Evolutionary conservation across 805 yeast species (phyloP).

Genomic region (Pichia paraexigua): DNA sequence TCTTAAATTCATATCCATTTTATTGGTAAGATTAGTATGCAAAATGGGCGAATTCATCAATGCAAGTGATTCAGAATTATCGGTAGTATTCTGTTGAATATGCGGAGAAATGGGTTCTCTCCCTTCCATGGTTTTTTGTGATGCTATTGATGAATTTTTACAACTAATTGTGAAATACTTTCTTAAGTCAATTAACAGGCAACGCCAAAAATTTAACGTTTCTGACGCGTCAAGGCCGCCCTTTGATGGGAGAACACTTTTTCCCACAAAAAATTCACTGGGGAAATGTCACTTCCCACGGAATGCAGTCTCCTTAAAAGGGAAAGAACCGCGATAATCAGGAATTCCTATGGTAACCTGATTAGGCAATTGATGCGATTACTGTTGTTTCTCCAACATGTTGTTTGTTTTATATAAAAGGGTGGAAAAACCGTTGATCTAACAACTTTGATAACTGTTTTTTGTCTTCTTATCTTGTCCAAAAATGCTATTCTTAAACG

Average conservation of each 20-base stretch:
- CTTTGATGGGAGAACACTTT: neutral
- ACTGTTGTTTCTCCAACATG: neutral
- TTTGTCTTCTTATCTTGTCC: too few relatives aligned
- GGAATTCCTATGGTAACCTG: neutral
- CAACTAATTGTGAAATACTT: too few relatives aligned
- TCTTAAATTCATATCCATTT: neutral
- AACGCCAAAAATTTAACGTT: neutral
- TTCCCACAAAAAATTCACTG: neutral
- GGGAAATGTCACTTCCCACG: neutral
- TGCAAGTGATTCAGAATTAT: neutral
- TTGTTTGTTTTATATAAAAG: neutral
- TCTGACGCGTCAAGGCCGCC: neutral
- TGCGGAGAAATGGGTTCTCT: neutral
- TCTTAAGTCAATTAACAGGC: too few relatives aligned
- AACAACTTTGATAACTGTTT: too few relatives aligned
- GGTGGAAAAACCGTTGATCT: too few relatives aligned
- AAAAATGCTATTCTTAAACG: neutral
- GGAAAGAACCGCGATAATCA: neutral
- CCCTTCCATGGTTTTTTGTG: neutral
- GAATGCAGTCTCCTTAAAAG: neutral
- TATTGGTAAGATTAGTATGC: neutral
- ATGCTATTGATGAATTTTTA: too few relatives aligned
- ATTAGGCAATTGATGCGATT: neutral
- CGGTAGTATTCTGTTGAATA: neutral
- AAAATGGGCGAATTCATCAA: neutral